Evolutionary conservation across 2,329 filamentous ascomycete genomes (phyloP).

Genomic region (Diaporthe sp.): DNA sequence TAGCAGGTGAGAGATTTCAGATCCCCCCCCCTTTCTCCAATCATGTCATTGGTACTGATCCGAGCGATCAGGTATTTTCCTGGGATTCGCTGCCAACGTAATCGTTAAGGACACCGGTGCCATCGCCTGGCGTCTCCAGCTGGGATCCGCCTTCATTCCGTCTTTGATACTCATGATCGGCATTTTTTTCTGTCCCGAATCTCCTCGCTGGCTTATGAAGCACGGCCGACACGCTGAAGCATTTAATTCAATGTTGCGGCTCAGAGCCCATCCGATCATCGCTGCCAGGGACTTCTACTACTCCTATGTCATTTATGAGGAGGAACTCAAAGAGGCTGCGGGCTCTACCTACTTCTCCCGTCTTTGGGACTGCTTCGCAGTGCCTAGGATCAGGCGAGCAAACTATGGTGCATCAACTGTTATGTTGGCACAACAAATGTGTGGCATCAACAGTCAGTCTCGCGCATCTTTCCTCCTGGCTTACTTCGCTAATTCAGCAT

Average conservation of each 20-base stretch:
- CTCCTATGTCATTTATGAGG: constrained; percentile 69
- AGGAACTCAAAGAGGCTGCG: constrained; percentile 51
- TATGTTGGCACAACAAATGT: constrained; percentile 77
- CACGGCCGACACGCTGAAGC: constrained; percentile 71
- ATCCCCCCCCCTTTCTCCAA: accelerated
- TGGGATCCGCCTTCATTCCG: constrained; percentile 71
- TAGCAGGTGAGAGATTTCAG: constrained; percentile 3
- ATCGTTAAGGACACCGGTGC: constrained; percentile 60
- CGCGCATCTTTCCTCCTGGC: not conserved
- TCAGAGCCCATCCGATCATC: constrained; percentile 66
- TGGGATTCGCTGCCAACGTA: constrained; percentile 71
- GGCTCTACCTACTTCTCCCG: constrained; percentile 69
- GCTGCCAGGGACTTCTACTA: constrained; percentile 72
- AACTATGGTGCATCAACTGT: constrained; percentile 81
- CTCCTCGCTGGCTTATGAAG: constrained; percentile 74
- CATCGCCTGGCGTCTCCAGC: constrained; percentile 70
- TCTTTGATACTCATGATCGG: constrained; percentile 66
- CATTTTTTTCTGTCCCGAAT: constrained; percentile 75
- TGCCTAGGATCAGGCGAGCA: constrained; percentile 76
- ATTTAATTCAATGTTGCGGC: constrained; percentile 62
- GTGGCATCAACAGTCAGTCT: constrained; percentile 64
- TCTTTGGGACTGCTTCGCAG: constrained; percentile 74
- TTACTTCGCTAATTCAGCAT: not conserved
- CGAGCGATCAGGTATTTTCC: constrained; percentile 56
- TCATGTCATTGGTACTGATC: not conserved